These are phyloP conservation scores for Nicotiana attenuata DNA, from an alignment of 257 asterid genomes.

Conservation along the genomic window DNA sequence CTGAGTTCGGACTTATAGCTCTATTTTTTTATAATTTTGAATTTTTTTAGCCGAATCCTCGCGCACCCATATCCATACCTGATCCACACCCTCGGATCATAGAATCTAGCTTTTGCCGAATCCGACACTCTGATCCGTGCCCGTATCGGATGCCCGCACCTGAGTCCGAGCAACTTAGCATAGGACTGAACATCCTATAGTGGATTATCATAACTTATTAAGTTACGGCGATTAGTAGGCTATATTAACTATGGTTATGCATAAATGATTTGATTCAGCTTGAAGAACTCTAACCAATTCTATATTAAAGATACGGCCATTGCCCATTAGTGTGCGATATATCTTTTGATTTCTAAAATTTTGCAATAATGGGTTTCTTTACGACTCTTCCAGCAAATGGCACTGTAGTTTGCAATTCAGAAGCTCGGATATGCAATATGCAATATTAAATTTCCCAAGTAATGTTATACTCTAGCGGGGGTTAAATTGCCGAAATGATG, in stretches of 20 bases:
- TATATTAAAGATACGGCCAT: not conserved
- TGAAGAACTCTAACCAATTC: not conserved
- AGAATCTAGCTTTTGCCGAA: no score
- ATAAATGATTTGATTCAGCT: not conserved
- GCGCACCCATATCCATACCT: no score
- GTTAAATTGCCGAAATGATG: not conserved
- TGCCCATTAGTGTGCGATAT: not conserved
- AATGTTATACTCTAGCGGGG: not conserved
- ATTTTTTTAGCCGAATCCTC: no score
- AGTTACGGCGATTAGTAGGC: not conserved
- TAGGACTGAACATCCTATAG: not conserved
- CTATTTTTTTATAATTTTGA: no score
- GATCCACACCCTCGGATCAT: no score
- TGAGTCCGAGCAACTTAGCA: no score
- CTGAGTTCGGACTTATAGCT: no score
- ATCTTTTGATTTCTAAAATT: not conserved
- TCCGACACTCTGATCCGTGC: no score
- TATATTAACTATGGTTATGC: not conserved
- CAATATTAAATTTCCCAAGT: not conserved
- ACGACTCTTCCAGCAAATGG: not conserved
- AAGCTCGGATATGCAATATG: not conserved
- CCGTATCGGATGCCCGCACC: no score
- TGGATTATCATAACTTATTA: not conserved
- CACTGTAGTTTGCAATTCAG: not conserved
- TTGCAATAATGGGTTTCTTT: not conserved